Conservation (phyloP, 352 stramenopile species). For the Stephanocyclus meneghinianus region DNA sequence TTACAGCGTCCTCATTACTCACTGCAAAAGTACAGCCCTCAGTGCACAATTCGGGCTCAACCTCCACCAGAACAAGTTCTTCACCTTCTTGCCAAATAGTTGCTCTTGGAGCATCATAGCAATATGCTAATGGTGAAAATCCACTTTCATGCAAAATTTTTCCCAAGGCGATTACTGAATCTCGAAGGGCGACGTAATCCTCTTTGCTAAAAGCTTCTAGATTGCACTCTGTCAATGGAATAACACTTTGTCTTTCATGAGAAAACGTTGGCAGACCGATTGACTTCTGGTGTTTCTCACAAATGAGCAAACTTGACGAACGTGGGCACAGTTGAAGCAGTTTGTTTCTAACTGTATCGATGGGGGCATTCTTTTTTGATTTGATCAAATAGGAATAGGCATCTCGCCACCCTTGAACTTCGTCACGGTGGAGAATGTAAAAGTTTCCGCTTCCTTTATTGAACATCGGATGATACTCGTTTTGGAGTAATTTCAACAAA, state of each 20-base stretch:
- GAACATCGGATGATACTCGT: neutral
- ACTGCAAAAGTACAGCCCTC: neutral
- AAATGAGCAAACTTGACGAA: constrained; percentile 22
- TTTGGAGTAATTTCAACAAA: constrained; percentile 2
- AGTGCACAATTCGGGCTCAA: constrained; percentile 6
- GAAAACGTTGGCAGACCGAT: constrained; percentile 26
- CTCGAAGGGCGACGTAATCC: constrained; percentile 23
- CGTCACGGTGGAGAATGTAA: constrained; percentile 28
- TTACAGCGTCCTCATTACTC: neutral
- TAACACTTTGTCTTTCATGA: constrained; percentile 2
- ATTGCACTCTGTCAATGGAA: neutral
- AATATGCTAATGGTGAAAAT: neutral
- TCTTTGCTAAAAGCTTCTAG: constrained; percentile 37
- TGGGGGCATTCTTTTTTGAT: constrained; percentile 30
- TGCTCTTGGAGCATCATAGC: neutral
- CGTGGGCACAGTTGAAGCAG: constrained; percentile 36
- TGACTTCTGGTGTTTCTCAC: constrained; percentile 31
- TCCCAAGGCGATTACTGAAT: constrained; percentile 32
- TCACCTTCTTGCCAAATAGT: constrained; percentile 12
- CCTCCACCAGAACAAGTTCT: constrained; percentile 12
- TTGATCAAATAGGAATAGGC: constrained; percentile 25
- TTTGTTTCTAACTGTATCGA: constrained; percentile 27
- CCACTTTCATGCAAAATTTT: constrained; percentile 34
- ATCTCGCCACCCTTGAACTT: constrained; percentile 46
- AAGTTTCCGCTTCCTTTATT: constrained; percentile 4